Conservation (phyloP, 352 stramenopile species). For the Globisporangium nunn region DNA sequence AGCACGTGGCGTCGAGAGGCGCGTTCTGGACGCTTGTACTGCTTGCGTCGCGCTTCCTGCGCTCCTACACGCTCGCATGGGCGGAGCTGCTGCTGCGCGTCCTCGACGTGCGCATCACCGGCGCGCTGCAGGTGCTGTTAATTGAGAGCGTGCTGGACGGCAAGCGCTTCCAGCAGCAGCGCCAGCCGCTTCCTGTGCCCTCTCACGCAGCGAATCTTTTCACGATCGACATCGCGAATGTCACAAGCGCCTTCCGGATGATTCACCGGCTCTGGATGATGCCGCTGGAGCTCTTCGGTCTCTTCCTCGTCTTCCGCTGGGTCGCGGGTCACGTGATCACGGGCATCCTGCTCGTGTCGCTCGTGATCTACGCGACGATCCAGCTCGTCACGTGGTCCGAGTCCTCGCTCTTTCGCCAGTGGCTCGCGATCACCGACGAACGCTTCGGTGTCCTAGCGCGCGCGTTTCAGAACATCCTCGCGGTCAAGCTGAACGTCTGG, state of each 20-base stretch:
- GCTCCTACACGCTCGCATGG: conserved; percentile 24
- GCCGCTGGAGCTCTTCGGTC: conserved; percentile 19
- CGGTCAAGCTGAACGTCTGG: conserved; percentile 52
- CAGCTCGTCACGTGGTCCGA: conserved; percentile 12
- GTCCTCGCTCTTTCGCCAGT: conserved; percentile 6
- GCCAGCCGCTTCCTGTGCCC: no score
- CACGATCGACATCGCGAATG: conserved; percentile 18
- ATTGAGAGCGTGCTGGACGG: conserved; percentile 21
- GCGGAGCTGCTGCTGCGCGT: conserved; percentile 25
- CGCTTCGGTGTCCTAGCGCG: conserved; percentile 11
- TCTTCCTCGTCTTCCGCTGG: conserved; percentile 16
- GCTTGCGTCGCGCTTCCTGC: conserved; percentile 21
- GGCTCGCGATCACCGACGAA: conserved; percentile 13
- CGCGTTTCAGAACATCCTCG: conserved; percentile 10
- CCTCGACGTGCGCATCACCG: conserved; percentile 13
- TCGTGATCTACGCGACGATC: conserved; percentile 10
- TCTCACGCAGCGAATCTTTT: conserved; percentile 21
- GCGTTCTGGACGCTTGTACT: conserved; percentile 24
- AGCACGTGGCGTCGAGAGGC: conserved; percentile 18
- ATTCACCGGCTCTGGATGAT: conserved; percentile 27
- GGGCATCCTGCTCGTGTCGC: conserved; percentile 10
- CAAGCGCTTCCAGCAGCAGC: conserved; percentile 1
- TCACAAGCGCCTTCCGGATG: conserved; percentile 18
- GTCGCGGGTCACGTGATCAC: conserved; percentile 10
- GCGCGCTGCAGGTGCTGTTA: conserved; percentile 23